Conservation (phyloP, 345 rosid genomes). For the Populus euphratica region DNA sequence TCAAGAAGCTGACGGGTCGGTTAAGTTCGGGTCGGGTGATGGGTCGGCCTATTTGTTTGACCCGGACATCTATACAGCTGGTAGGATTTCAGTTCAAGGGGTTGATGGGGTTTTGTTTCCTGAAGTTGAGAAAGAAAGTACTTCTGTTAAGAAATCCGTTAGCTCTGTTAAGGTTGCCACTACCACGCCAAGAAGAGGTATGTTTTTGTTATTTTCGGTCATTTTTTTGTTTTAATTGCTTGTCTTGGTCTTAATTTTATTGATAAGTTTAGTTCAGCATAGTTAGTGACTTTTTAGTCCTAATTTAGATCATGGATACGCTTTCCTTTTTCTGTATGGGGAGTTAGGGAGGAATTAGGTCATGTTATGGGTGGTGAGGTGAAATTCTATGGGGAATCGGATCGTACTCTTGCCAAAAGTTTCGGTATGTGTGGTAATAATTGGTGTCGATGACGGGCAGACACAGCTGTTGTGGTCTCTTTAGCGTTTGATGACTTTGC, state of each 20-base stretch:
- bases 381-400: not conserved
- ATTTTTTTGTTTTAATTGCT: not conserved
- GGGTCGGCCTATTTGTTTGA: slow-evolving; percentile 53
- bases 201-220: not conserved
- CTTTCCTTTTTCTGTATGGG: not conserved
- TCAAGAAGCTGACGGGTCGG: slow-evolving; percentile 58
- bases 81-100: slow-evolving; percentile 96
- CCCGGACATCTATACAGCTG: slow-evolving; percentile 86
- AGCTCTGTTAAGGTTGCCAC: slow-evolving; percentile 50
- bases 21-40: slow-evolving; percentile 52
- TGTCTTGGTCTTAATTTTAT: not conserved
- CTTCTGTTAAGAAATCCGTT: not conserved
- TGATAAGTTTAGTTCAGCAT: not conserved
- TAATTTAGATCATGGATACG: not conserved
- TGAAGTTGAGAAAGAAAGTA: slow-evolving; percentile 41
- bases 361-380: not conserved
- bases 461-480: not conserved
- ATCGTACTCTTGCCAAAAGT: not conserved
- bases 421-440: not conserved
- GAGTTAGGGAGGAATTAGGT: not conserved
- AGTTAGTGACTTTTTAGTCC: not conserved
- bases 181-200: slow-evolving; percentile 87
- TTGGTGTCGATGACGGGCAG: slow-evolving; percentile 15
- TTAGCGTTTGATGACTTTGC: slow-evolving; percentile 8
- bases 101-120: slow-evolving; percentile 87